Conservation (phyloP, 306 rosid genomes). For the Cyclanthera cordifolia region DNA sequence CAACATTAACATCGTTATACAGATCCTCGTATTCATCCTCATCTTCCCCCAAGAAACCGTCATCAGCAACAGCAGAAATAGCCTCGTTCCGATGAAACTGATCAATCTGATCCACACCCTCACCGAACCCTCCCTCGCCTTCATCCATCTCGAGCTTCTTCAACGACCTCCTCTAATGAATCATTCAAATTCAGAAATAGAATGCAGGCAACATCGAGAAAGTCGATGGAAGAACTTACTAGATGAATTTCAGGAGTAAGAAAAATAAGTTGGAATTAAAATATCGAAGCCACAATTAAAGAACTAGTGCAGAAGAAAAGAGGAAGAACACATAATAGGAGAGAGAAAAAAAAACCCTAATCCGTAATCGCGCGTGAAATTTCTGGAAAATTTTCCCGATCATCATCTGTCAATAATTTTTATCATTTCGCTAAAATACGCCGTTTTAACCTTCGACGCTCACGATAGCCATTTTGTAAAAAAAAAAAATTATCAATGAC, state of each 20-base stretch:
- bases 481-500: too few species aligned
- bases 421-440: constrained; percentile 9
- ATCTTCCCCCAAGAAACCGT: constrained; percentile 68
- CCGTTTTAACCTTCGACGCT: neutral
- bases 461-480: neutral
- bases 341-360: constrained; percentile 14
- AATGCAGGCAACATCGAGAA: neutral
- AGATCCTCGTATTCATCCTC: constrained; percentile 94
- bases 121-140: constrained; percentile 50
- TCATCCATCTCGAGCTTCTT: constrained; percentile 39
- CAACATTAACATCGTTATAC: constrained; percentile 89
- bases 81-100: constrained; percentile 97
- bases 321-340: neutral
- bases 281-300: constrained; percentile 9
- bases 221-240: neutral
- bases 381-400: neutral
- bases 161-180: neutral
- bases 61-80: constrained; percentile 90
- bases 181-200: neutral
- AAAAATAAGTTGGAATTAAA: neutral
- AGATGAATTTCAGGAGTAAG: neutral
- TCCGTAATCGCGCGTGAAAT: constrained; percentile 10
- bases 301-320: constrained; percentile 2
- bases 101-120: constrained; percentile 66
- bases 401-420: neutral